A percentile compares a stretch with the other conserved stretches of the same genome.
phyloP scores from a whole-genome alignment of 2,329 filamentous ascomycete species.

The Ramularia endophylla region DNA sequence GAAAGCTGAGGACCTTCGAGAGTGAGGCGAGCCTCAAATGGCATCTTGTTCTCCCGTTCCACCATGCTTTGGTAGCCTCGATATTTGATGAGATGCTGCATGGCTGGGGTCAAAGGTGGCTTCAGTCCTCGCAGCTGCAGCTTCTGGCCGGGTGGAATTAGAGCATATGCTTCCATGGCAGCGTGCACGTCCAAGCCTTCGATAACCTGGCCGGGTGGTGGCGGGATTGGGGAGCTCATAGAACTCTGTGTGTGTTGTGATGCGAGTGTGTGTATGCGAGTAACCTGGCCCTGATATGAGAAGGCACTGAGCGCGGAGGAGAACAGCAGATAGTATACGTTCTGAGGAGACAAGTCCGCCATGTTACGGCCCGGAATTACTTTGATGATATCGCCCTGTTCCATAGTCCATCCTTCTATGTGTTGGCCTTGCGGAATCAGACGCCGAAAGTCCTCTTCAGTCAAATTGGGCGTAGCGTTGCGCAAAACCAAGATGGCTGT shows the following conservation, averaged over 20 bases:
- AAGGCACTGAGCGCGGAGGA: conserved; percentile 52
- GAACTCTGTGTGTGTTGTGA: conserved; percentile 37
- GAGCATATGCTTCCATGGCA: conserved; percentile 43
- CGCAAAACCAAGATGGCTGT: conserved; percentile 50
- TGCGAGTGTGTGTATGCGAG: conserved; percentile 46
- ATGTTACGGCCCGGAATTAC: conserved; percentile 61
- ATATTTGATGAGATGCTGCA: conserved; percentile 32
- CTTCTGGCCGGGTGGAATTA: conserved; percentile 40
- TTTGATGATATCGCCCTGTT: conserved; percentile 47
- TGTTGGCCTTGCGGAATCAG: conserved; percentile 57
- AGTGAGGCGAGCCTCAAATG: conserved; percentile 29
- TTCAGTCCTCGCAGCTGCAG: conserved; percentile 32
- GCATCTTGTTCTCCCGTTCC: conserved; percentile 23
- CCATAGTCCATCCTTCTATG: conserved; percentile 58
- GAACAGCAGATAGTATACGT: conserved; percentile 67
- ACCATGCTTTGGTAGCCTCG: conserved; percentile 28
- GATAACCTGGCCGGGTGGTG: conserved; percentile 38
- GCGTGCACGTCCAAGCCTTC: conserved; percentile 43
- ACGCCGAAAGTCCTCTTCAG: conserved; percentile 65
- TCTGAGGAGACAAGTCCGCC: conserved; percentile 56
- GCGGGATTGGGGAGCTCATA: conserved; percentile 38
- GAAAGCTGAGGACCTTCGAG: conserved; percentile 30
- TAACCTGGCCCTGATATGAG: conserved; percentile 54
- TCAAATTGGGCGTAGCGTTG: conserved; percentile 54
- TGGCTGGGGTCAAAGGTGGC: conserved; percentile 29